Percentiles rank a stretch among this genome's conserved stretches.
Conservation (phyloP, 2,329 filamentous ascomycete genomes). For the Incumbomyces delicatus region DNA sequence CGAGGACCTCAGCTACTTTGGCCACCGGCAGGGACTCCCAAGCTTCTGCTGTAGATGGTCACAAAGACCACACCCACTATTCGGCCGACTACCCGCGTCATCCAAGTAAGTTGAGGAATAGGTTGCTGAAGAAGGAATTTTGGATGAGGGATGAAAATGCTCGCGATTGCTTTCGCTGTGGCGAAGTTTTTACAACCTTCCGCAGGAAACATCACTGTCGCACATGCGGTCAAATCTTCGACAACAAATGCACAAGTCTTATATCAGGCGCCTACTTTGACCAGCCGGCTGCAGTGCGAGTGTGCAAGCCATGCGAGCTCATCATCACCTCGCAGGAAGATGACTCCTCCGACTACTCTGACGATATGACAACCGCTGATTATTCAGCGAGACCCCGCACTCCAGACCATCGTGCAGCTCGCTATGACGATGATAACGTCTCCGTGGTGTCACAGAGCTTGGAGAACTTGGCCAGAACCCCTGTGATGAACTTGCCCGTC, state of each 20-base stretch:
- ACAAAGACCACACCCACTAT: constrained; percentile 1
- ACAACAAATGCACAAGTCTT: constrained; percentile 89
- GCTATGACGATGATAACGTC: constrained; percentile 37
- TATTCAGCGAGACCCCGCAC: constrained; percentile 16
- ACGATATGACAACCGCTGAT: constrained; percentile 36
- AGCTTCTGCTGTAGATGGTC: background rate
- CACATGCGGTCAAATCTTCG: constrained; percentile 94
- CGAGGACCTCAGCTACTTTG: constrained; percentile 25
- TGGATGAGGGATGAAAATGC: constrained; percentile 99
- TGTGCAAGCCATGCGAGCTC: constrained; percentile 85
- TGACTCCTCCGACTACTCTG: constrained; percentile 83
- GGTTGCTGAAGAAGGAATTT: constrained; percentile 86
- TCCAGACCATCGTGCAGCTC: constrained; percentile 11
- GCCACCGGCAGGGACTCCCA: background rate
- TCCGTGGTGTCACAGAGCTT: constrained; percentile 38
- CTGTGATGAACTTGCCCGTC: constrained; percentile 56
- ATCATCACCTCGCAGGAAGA: constrained; percentile 88
- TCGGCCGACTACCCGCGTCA: constrained; percentile 41
- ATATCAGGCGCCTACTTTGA: constrained; percentile 81
- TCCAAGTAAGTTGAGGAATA: constrained; percentile 64
- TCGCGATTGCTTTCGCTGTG: constrained; percentile 92
- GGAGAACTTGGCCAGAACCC: constrained; percentile 40
- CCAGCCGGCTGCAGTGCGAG: constrained; percentile 70
- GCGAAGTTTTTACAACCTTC: constrained; percentile 83
- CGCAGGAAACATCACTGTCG: constrained; percentile 94